Evolutionary conservation across 2,329 filamentous ascomycete species (phyloP), one percentile per base, ranked within the genome.

Genomic region (Fusarium bulbicola): DNA sequence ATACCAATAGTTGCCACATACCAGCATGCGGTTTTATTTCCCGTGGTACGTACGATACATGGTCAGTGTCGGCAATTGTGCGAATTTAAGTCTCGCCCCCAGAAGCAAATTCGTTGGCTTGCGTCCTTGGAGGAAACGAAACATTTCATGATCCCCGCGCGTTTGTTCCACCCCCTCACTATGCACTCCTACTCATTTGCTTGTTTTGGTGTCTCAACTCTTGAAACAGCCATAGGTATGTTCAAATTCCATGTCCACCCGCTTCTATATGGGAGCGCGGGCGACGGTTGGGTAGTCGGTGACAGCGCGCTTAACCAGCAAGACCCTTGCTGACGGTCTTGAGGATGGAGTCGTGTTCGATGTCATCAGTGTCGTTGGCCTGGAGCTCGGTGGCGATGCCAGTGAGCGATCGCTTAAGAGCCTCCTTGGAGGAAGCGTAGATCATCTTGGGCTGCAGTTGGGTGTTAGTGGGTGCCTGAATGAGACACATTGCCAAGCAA

Each of bases 361-460:
- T 93, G 83, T 95, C 93, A 83, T 94, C 92, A 76, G 85, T 84
- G 83, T 95, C 93, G 86, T 95, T 95, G 86, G 93, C 93, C 87
- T 96, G 93, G 79, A 95, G 88, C 82, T 95, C 93, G 78, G 87
- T 85, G 70, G 92, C 92, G 77, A 95, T 85, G 73, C 93, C 93
- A 81, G 90, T 93, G 73, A 96, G 89, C 57, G 92, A 84, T 83
- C 92, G 91, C 89, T 95, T 95, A 77, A 96, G 89, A 68, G 92
- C 92, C 79, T 95, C 92, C 87, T 95, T 96, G 84, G 93, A 96
- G 59, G 93, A 93, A 78, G 93, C 92, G 88, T 95, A 96, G 83
- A 95, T 89, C 93, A 96, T 96, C 88, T 95, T 95, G 84, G 92
- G 88, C 93, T 95, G 76, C 65, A 32, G 36, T 50, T 39, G 24